Conservation (phyloP, 2,329 filamentous ascomycete genomes). For the Colletotrichum gloeosporioides region DNA sequence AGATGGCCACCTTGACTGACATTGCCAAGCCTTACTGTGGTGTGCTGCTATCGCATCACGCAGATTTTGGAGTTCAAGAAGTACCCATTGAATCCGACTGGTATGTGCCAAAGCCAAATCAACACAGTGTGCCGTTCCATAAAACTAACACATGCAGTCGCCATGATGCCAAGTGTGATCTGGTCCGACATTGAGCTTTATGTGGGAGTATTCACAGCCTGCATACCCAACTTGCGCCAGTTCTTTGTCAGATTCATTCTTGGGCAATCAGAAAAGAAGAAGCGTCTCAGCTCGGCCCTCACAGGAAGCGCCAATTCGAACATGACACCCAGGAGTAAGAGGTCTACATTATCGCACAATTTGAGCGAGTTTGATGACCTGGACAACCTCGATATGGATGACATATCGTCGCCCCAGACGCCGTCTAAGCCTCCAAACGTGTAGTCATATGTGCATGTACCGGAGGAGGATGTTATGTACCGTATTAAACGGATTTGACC, state of each 20-base stretch:
- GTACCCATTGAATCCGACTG: conserved; percentile 1
- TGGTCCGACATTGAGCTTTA: conserved; percentile 12
- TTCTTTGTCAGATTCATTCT: conserved; percentile 16
- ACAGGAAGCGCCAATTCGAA: background rate
- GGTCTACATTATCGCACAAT: background rate
- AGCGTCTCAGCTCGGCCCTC: background rate
- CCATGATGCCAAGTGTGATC: conserved; percentile 4
- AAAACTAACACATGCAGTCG: background rate
- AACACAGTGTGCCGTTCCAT: background rate
- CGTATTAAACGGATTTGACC: background rate
- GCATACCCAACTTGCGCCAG: conserved; percentile 14
- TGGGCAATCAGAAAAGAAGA: conserved; percentile 1
- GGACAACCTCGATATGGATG: background rate
- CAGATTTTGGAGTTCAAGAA: background rate
- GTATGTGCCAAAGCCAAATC: background rate
- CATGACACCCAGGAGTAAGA: background rate
- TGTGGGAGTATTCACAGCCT: conserved; percentile 3
- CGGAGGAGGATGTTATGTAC: background rate
- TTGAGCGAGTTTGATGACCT: background rate
- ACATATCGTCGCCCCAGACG: background rate
- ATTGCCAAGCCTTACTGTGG: background rate
- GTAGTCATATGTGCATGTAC: background rate
- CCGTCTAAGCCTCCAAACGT: background rate
- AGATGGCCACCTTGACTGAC: background rate
- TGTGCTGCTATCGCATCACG: background rate